Percentiles rank a stretch among this genome's conserved stretches.
phyloP scores from a whole-genome alignment of 106 monocot genomes.

The Alisma plantagoaquatica region DNA sequence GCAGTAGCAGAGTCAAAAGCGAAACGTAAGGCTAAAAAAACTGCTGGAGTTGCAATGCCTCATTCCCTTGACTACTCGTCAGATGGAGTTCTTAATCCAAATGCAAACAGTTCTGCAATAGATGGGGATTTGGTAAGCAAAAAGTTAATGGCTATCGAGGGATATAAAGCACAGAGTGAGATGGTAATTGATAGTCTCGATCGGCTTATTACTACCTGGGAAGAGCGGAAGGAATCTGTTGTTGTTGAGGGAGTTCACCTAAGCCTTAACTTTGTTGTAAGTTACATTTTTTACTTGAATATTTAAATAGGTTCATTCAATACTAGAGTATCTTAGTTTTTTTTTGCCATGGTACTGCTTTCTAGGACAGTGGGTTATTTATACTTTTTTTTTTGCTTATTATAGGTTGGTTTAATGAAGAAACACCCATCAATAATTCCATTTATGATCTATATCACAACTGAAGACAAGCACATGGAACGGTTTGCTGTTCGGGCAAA shows the following conservation, averaged over 20 bases:
- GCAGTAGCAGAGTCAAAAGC: constrained; percentile 81
- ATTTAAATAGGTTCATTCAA: too few species aligned
- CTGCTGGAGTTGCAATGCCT: constrained; percentile 17
- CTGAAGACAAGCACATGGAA: constrained; percentile 86
- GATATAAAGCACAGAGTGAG: constrained; percentile 94
- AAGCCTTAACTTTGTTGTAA: constrained; percentile 96
- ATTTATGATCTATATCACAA: constrained; percentile 81
- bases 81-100: too few species aligned
- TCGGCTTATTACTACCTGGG: constrained; percentile 91
- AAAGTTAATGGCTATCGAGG: constrained; percentile 32
- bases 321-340: too few species aligned
- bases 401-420: constrained; percentile 93
- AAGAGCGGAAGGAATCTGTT: constrained; percentile 80
- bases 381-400: neutral
- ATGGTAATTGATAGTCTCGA: constrained; percentile 98
- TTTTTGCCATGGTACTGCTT: too few species aligned
- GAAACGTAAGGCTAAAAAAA: constrained; percentile 56
- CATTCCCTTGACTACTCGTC: too few species aligned
- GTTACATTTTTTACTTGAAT: too few species aligned
- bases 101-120: too few species aligned
- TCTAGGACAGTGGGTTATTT: neutral
- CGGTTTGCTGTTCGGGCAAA: constrained; percentile 96
- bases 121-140: constrained; percentile 51
- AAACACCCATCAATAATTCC: constrained; percentile 95
- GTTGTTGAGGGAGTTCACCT: constrained; percentile 92